Percentiles rank a stretch among this genome's conserved stretches.
Conservation (phyloP, 192 early-diverging fungal genomes). For the Coemansia sp. region DNA sequence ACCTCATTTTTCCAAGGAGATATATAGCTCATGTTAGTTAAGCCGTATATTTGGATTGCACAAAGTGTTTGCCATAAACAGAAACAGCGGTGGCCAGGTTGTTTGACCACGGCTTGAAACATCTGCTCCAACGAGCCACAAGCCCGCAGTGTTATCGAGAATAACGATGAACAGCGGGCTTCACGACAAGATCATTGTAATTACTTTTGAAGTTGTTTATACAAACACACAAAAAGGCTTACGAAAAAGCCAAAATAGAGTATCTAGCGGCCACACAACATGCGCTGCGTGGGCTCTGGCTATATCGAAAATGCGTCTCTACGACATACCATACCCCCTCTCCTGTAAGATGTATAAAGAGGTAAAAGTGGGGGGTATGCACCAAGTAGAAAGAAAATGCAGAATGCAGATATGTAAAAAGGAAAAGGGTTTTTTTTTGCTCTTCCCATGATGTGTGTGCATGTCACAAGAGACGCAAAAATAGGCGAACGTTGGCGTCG, state of each 20-base stretch:
- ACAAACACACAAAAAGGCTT: conserved; percentile 9
- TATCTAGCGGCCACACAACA: conserved; percentile 8
- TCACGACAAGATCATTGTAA: no score
- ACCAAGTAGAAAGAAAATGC: not conserved
- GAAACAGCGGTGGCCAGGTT: no score
- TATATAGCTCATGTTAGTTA: not conserved
- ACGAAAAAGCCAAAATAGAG: not conserved
- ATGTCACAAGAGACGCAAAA: not conserved
- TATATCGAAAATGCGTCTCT: no score
- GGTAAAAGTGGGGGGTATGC: not conserved
- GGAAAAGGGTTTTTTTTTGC: not conserved
- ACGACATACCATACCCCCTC: not conserved
- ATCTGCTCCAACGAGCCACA: not conserved
- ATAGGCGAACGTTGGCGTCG: not conserved
- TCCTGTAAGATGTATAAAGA: not conserved
- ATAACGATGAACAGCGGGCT: no score
- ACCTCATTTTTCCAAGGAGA: not conserved
- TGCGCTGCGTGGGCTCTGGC: no score
- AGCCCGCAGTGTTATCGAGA: no score
- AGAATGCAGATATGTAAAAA: conserved; percentile 1
- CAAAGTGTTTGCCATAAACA: no score
- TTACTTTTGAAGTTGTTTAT: not conserved
- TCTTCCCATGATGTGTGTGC: not conserved
- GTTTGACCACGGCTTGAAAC: no score
- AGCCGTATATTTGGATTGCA: no score